Base-by-base conservation (phyloP, 768 basidiomycete species). In the Mycena sanguinolenta region DNA sequence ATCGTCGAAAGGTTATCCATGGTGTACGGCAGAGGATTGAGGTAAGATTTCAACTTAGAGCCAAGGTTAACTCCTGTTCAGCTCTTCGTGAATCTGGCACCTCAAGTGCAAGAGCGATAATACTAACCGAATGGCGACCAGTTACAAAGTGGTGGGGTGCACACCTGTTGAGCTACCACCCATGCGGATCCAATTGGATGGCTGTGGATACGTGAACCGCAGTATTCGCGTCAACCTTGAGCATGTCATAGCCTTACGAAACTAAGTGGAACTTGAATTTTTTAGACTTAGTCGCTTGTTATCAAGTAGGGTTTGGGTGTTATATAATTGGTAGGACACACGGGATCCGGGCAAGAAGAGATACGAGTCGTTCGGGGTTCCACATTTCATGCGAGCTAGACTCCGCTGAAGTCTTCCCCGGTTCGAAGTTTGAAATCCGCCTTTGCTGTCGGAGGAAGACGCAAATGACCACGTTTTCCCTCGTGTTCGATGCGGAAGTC, bases 1-100 rank as follows among this genome's bases (percentile, higher is more conserved):
- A 70, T 70, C 63, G 63, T 32, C 69, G 38, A 70, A 65, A 54
- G 55, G 28, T 46, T 65, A 25, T 54, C 25, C 10, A 21, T 42
- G 17, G 1, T 39, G 32, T 60, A 64, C 63, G 63, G 63, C 63
- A 70, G 32, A 36, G 10, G 25, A 2, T 27, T 69, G 62, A 59
- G 46, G 62, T 64, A 59, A 63, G 58, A 38, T 42, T 58, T n/a
- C n/a, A 30, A 54, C 27, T 38, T 32, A 23, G 32, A 34, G 55
- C 7, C 23, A 63, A 28, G 63, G 55, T 55, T n/a, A 64, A 39
- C 10, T 4, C 32, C 32, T 34, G 32, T 34, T 34, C 32, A 10
- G 10, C 32, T n/a, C n/a, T n/a, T n/a, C n/a, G n/a, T n/a, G n/a
- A n/a, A n/a, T n/a, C n/a, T n/a, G n/a, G 28, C n/a, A 42, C 44